phyloP scores from a whole-genome alignment of 2,329 filamentous ascomycete genomes.

The Fusarium sp. region DNA sequence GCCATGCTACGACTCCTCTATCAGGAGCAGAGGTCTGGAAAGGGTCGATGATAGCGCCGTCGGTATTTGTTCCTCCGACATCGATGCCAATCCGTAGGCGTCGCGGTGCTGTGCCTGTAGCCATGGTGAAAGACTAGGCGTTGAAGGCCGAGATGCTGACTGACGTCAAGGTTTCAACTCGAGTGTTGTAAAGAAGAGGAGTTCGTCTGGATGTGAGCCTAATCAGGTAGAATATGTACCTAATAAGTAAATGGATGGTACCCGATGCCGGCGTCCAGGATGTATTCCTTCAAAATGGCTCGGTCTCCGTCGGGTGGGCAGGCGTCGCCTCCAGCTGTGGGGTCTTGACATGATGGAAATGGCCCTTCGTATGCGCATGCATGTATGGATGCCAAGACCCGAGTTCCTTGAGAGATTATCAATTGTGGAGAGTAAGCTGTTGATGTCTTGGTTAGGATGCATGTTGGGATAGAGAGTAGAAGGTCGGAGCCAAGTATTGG shows the following conservation, averaged over 20 bases:
- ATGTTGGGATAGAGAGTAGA: not conserved
- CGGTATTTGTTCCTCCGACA: conserved; percentile 66
- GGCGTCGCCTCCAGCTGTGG: not conserved
- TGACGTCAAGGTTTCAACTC: not conserved
- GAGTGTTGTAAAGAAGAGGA: not conserved
- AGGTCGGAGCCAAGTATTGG: not conserved
- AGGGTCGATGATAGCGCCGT: conserved; percentile 64
- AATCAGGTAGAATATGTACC: not conserved
- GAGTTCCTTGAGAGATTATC: not conserved
- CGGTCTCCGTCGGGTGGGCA: conserved; percentile 5
- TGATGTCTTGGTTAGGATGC: not conserved
- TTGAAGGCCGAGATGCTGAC: not conserved
- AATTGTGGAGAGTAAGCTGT: not conserved
- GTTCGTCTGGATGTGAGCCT: not conserved
- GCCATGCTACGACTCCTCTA: conserved; percentile 61
- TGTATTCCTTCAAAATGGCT: conserved; percentile 4
- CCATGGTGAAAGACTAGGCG: conserved; percentile 29
- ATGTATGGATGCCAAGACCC: not conserved
- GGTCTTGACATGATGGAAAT: not conserved
- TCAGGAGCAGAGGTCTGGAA: conserved; percentile 47
- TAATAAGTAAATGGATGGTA: not conserved
- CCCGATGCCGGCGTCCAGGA: not conserved
- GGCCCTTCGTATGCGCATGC: not conserved
- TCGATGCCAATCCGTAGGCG: conserved; percentile 59
- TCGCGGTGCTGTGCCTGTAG: conserved; percentile 7